Evolutionary conservation across 805 yeast genomes (phyloP).

Genomic region (Schwanniomyces polymorphus): DNA sequence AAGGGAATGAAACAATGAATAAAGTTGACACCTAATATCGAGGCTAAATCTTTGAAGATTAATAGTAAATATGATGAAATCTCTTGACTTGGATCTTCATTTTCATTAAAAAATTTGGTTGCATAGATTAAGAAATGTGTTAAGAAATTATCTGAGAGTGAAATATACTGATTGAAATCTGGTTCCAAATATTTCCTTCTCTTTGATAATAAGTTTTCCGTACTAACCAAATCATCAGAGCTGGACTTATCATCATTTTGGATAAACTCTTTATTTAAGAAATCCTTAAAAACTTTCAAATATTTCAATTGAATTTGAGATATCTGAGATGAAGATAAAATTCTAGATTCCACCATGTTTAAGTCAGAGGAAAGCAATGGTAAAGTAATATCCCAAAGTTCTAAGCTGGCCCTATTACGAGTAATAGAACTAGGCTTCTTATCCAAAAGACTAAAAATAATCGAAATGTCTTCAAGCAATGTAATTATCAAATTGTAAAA

Average conservation of each 20-base stretch:
- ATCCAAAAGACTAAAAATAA: slow-evolving; percentile 30
- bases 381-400: slow-evolving; percentile 45
- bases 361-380: slow-evolving; percentile 24
- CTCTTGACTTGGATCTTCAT: slow-evolving; percentile 20
- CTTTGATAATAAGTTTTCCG: slow-evolving; percentile 11
- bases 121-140: slow-evolving; percentile 37
- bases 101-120: slow-evolving; percentile 28
- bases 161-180: slow-evolving; percentile 42
- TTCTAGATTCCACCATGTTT: slow-evolving; percentile 4
- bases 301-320: slow-evolving; percentile 37
- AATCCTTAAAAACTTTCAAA: slow-evolving; percentile 36
- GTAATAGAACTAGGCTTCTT: slow-evolving; percentile 35
- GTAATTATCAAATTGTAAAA: slow-evolving; percentile 21
- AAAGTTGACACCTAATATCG: slow-evolving; percentile 47
- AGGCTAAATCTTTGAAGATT: slow-evolving; percentile 21
- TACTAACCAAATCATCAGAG: slow-evolving; percentile 8
- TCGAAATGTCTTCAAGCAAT: slow-evolving; percentile 30
- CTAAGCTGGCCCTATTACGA: slow-evolving; percentile 43
- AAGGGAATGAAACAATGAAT: slow-evolving; percentile 46
- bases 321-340: slow-evolving; percentile 22
- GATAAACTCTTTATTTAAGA: slow-evolving; percentile 31
- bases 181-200: slow-evolving; percentile 27
- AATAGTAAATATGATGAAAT: slow-evolving; percentile 20
- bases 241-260: slow-evolving; percentile 8
- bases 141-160: slow-evolving; percentile 41